phyloP scores from a whole-genome alignment of 2,329 filamentous ascomycete genomes.

The Ilyonectria mors-panacis region DNA sequence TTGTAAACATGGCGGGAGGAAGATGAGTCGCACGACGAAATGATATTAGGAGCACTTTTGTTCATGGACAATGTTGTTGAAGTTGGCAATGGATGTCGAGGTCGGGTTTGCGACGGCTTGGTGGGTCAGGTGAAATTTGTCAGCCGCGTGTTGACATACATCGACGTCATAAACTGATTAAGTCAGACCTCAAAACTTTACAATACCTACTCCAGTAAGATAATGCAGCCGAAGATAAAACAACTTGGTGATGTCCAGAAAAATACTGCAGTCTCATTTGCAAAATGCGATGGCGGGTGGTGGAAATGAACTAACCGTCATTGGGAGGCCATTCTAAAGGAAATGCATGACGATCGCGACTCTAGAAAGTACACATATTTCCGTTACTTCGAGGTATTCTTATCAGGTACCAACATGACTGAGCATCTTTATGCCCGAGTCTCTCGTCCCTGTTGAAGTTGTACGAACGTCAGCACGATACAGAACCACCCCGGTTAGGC shows the following conservation, averaged over 20 bases:
- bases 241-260: too few species aligned
- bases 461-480: background rate
- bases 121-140: conserved; percentile 4
- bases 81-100: background rate
- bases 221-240: background rate
- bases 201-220: too few species aligned
- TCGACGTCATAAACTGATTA: background rate
- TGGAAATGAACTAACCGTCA: too few species aligned
- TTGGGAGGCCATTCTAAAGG: background rate
- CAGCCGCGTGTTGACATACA: background rate
- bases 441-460: background rate
- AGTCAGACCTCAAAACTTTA: background rate
- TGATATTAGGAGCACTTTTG: background rate
- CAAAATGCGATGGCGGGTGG: background rate
- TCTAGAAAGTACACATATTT: background rate
- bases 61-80: background rate
- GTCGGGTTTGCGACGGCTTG: background rate
- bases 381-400: background rate
- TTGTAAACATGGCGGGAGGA: conserved; percentile 41
- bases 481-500: background rate
- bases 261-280: too few species aligned
- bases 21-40: background rate
- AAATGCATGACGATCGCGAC: too few species aligned
- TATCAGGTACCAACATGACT: background rate
- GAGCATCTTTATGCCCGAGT: background rate